Conservation (phyloP, 345 rosid genomes). For the Ailanthus altissimus region DNA sequence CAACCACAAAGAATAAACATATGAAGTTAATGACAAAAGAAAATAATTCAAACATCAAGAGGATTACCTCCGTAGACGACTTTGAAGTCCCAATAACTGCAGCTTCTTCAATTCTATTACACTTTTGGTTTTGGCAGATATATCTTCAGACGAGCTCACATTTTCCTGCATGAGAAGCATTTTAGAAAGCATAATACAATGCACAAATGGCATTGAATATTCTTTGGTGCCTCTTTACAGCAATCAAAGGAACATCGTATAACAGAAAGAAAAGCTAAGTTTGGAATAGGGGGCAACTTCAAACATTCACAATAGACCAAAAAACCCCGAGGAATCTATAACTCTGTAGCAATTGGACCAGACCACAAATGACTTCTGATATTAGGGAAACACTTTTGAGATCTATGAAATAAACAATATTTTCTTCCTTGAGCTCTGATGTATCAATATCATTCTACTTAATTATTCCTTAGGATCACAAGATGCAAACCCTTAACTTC, state of each 20-base stretch:
- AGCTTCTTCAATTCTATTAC: conserved; percentile 93
- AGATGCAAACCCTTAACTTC: neutral
- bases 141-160: conserved; percentile 81
- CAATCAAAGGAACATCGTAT: neutral
- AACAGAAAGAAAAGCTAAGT: neutral
- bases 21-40: neutral
- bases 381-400: neutral
- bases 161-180: conserved; percentile 47
- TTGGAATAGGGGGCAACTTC: neutral
- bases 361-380: neutral
- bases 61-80: conserved; percentile 70
- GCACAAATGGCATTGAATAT: conserved; percentile 10
- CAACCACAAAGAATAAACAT: neutral
- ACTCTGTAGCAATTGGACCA: neutral
- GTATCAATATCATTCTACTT: neutral
- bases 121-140: conserved; percentile 83
- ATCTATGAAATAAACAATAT: neutral
- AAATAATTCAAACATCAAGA: neutral
- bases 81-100: conserved; percentile 74
- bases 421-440: neutral
- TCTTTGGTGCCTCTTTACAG: neutral
- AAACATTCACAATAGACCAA: neutral
- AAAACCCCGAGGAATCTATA: neutral
- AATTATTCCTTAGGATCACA: neutral
- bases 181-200: neutral